These are phyloP conservation scores for Lathyrus tuberosus DNA, from an alignment of 306 rosid genomes.

Conservation along the genomic window DNA sequence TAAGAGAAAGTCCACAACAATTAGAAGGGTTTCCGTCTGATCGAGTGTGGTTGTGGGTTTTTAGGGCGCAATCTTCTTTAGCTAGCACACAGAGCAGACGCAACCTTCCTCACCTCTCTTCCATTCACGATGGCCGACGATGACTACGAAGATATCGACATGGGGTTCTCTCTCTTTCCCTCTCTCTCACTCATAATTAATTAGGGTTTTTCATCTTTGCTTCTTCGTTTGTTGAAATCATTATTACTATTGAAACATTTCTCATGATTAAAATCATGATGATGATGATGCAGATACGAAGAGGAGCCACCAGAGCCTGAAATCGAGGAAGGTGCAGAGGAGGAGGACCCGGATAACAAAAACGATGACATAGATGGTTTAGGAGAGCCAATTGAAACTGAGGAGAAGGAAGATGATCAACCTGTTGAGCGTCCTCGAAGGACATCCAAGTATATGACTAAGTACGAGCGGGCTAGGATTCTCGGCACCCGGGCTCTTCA, in stretches of 20 bases:
- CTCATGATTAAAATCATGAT: neutral
- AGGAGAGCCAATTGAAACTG: constrained; percentile 65
- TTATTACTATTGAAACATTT: neutral
- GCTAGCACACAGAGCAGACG: neutral
- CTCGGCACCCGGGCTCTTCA: constrained; percentile 96
- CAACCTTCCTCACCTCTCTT: neutral
- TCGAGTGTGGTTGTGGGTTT: neutral
- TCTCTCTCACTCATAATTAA: neutral
- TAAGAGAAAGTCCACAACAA: neutral
- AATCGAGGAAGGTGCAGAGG: constrained; percentile 93
- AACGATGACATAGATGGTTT: constrained; percentile 65
- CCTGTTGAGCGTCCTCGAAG: constrained; percentile 65
- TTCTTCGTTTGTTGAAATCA: neutral
- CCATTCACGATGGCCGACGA: constrained; percentile 51
- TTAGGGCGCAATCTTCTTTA: constrained; percentile 1
- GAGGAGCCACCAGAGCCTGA: constrained; percentile 93
- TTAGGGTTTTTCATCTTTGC: constrained; percentile 4
- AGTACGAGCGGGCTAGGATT: constrained; percentile 91
- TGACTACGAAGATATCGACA: constrained; percentile 49
- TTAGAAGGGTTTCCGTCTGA: neutral
- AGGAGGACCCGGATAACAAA: constrained; percentile 63
- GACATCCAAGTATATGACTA: constrained; percentile 88
- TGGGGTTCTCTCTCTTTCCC: constrained; percentile 37
- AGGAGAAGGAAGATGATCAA: constrained; percentile 58
- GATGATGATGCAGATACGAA: constrained; percentile 57